Evolutionary conservation across 345 rosid species (phyloP).

Genomic region (Eucalyptus marginata): DNA sequence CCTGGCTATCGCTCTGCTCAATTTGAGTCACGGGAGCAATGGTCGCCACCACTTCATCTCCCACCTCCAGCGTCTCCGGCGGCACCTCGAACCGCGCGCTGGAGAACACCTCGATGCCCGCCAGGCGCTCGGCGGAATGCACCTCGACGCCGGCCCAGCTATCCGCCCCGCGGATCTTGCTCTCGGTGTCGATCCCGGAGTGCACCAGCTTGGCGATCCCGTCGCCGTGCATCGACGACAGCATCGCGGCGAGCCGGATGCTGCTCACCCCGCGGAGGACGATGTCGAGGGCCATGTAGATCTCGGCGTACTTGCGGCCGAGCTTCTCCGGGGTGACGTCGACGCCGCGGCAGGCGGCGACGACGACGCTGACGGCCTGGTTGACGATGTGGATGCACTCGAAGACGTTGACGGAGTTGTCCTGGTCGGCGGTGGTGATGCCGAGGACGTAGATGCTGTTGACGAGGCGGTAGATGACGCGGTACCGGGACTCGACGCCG

Average conservation of each 20-base stretch:
- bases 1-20: slow-evolving; percentile 37
- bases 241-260: slow-evolving; percentile 91
- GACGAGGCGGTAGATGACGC: slow-evolving; percentile 89
- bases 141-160: slow-evolving; percentile 52
- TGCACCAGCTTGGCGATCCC: slow-evolving; percentile 98
- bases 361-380: slow-evolving; percentile 93
- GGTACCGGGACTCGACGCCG: slow-evolving; percentile 93
- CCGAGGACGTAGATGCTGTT: slow-evolving; percentile 92
- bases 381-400: slow-evolving; percentile 95
- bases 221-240: slow-evolving; percentile 90
- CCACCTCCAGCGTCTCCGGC: slow-evolving; percentile 64
- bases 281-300: slow-evolving; percentile 94
- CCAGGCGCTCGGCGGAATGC: slow-evolving; percentile 55
- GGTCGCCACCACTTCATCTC: slow-evolving; percentile 68
- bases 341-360: slow-evolving; percentile 97
- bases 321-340: slow-evolving; percentile 98
- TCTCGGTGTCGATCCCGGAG: slow-evolving; percentile 79
- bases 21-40: slow-evolving; percentile 34
- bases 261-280: slow-evolving; percentile 87
- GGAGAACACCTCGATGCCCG: slow-evolving; percentile 55
- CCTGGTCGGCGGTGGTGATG: slow-evolving; percentile 78
- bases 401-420: slow-evolving; percentile 77
- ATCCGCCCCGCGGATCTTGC: slow-evolving; percentile 93
- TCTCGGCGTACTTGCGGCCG: slow-evolving; percentile 81
- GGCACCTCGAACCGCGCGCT: slow-evolving; percentile 64